Base-by-base conservation (phyloP, 208 protist species). In the Leishmania mexicana region DNA sequence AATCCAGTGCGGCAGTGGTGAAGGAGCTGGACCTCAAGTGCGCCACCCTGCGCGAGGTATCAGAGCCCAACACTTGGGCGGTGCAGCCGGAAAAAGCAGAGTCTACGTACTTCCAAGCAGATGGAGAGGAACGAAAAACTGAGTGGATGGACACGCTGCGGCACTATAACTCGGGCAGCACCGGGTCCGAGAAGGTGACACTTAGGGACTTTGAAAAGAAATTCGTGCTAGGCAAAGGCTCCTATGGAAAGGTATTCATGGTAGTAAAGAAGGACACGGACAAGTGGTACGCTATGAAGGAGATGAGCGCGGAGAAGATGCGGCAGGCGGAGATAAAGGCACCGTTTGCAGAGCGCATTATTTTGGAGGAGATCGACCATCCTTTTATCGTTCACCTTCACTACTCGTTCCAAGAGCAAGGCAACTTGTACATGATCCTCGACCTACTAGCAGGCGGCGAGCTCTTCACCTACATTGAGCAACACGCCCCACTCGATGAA, bases 341-440 rank as follows among this genome's bases (percentile, higher is more conserved):
- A 21, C 83, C 83, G 19, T 88, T 89, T 54, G 89, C 90, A 54
- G 97, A 99, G 85, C 96, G 97, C 71, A 87, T 88, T 57, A 98
- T 99, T 81, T 80, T 99, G n/a, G 84, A 97, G 77, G 89, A 85
- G 19, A 97, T 99, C 65, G 90, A 94, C 57, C 97, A 99, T 85
- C 97, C 97, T 42, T 99, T 98, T 81, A 96, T 99, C 73, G 97
- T 99, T 2, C 90, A 86, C 68, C 92, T 99, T n/a, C 94, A 98
- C 81, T 99, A 98, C 84, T 95, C 98, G 21, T 99, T 99, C 83
- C 98, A 99, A 85, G 99, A 96, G 35, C 86, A 92, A 53, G 91
- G 92, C 38, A 90, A 90, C 76, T 83, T 99, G 38, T 99, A 99
- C 82, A 82, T 99, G 73, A 91, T 99, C 10, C 85, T 99, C 24